These are phyloP conservation scores for Posidonia oceanica DNA, from an alignment of 116 monocot species.

Conservation along the genomic window DNA sequence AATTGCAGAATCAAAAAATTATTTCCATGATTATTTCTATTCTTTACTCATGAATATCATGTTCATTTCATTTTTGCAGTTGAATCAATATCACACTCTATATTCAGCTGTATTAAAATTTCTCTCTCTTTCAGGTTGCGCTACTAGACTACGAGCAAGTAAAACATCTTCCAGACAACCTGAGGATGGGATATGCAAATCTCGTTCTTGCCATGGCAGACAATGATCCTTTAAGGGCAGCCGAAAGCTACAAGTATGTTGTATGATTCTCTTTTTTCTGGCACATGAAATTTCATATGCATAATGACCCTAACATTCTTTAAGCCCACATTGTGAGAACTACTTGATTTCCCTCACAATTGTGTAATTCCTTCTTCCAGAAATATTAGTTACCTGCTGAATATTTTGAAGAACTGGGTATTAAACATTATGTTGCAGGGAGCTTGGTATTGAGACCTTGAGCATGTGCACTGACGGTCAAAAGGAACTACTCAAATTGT, in stretches of 20 bases:
- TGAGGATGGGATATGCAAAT: conserved; percentile 88
- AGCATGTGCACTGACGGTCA: conserved; percentile 28
- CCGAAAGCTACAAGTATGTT: conserved; percentile 61
- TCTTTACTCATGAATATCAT: too few relatives aligned
- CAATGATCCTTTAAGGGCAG: conserved; percentile 39
- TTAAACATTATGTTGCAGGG: conserved; percentile 27
- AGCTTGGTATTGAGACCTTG: conserved; percentile 70
- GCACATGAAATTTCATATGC: too few relatives aligned
- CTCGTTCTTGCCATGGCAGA: conserved; percentile 80
- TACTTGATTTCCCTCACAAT: too few relatives aligned
- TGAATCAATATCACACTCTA: too few relatives aligned
- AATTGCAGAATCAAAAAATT: too few relatives aligned
- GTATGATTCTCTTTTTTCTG: not conserved
- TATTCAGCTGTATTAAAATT: too few relatives aligned
- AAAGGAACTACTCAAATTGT: conserved; percentile 45
- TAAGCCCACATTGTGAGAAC: too few relatives aligned
- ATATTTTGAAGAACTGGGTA: not conserved
- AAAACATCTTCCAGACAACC: conserved; percentile 66
- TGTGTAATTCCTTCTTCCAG: too few relatives aligned
- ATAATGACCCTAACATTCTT: too few relatives aligned
- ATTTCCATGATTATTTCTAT: too few relatives aligned
- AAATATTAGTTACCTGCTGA: too few relatives aligned
- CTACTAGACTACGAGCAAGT: conserved; percentile 97
- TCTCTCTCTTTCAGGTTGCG: conserved; percentile 53
- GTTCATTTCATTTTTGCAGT: too few relatives aligned